phyloP scores from a whole-genome alignment of 2,329 filamentous ascomycete genomes.

The Neophaeococcomyces mojaviensis region DNA sequence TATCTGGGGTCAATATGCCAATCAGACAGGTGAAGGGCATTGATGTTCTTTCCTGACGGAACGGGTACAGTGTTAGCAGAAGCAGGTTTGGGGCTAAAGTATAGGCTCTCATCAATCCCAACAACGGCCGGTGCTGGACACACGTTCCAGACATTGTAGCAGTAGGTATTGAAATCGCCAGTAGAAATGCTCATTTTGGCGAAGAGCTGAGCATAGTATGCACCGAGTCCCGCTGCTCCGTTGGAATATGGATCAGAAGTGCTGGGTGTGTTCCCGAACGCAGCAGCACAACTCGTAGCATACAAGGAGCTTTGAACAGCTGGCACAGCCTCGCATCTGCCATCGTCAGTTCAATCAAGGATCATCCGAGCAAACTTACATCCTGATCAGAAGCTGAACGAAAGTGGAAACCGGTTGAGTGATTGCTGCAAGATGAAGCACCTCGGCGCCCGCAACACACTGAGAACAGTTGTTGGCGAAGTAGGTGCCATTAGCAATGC shows the following conservation, averaged over 20 bases:
- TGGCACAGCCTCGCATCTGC: conserved; percentile 12
- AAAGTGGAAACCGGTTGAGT: conserved; percentile 18
- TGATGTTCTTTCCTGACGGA: conserved; percentile 21
- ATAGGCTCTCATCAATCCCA: conserved; percentile 21
- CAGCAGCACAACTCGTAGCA: conserved; percentile 17
- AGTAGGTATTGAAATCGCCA: conserved; percentile 19
- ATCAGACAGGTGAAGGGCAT: conserved; percentile 27
- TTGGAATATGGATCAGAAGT: not conserved
- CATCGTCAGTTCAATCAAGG: not conserved
- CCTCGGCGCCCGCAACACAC: conserved; percentile 19
- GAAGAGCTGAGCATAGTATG: conserved; percentile 22
- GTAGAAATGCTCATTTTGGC: conserved; percentile 21
- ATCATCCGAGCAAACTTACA: conserved; percentile 2
- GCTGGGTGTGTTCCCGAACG: conserved; percentile 10
- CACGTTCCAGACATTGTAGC: conserved; percentile 13
- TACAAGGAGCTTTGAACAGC: conserved; percentile 14
- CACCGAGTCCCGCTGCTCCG: conserved; percentile 16
- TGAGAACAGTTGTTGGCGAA: conserved; percentile 20
- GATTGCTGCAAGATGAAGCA: conserved; percentile 22
- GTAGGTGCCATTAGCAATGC: conserved; percentile 14
- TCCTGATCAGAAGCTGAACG: conserved; percentile 18
- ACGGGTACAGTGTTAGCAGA: conserved; percentile 16
- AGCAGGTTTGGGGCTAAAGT: conserved; percentile 21
- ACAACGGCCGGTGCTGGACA: conserved; percentile 17
- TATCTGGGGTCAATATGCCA: conserved; percentile 27